A percentile compares a stretch with the other conserved stretches of the same genome.
These are phyloP conservation scores for Rhododendron molle DNA, from an alignment of 148 eudicot genomes.

Conservation along the genomic window DNA sequence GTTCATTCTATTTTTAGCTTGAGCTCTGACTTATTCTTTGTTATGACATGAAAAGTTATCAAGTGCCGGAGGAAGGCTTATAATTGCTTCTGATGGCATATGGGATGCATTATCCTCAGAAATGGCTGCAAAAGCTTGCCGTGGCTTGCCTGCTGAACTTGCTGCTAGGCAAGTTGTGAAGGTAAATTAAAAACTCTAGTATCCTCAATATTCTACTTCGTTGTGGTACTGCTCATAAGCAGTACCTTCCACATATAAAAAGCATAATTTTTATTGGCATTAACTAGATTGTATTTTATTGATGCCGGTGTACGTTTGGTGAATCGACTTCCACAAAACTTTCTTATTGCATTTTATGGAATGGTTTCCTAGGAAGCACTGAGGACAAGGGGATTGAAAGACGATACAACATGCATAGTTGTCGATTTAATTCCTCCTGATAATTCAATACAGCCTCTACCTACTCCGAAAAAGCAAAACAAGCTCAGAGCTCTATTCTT, in stretches of 20 bases:
- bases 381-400: conserved; percentile 89
- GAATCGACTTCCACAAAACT: neutral
- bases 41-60: conserved; percentile 21
- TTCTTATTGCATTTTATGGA: neutral
- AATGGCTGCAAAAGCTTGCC: conserved; percentile 77
- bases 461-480: conserved; percentile 57
- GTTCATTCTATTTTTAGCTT: neutral
- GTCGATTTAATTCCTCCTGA: conserved; percentile 91
- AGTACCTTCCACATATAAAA: neutral
- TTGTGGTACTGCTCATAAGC: neutral
- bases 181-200: conserved; percentile 34
- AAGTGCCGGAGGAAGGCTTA: conserved; percentile 87
- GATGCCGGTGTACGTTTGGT: neutral
- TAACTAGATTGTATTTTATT: neutral
- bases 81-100: conserved; percentile 96
- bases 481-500: conserved; percentile 50
- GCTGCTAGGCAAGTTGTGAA: conserved; percentile 96
- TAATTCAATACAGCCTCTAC: conserved; percentile 49
- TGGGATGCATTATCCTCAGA: conserved; percentile 95
- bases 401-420: conserved; percentile 96
- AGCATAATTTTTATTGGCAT: neutral
- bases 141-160: conserved; percentile 93
- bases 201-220: neutral
- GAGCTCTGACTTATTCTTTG: neutral
- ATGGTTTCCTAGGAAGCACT: conserved; percentile 70